Percentiles rank a stretch among this genome's conserved stretches.
These are phyloP conservation scores for Ajuga reptans DNA, from an alignment of 305 asterid genomes.

Conservation along the genomic window DNA sequence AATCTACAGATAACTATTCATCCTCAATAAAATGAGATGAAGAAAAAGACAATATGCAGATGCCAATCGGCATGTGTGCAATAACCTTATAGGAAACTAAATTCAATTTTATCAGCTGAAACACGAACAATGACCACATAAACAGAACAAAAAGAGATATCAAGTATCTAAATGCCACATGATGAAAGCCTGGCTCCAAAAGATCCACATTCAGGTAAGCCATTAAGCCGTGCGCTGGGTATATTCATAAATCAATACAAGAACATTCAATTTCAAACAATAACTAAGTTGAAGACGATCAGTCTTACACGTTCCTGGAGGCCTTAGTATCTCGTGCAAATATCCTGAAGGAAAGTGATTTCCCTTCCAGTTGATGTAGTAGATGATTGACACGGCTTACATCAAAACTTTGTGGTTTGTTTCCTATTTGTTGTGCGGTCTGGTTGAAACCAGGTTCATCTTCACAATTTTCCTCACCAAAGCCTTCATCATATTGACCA, in stretches of 20 bases:
- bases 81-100: neutral
- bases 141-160: neutral
- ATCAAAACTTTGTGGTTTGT: constrained; percentile 52
- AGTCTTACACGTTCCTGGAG: constrained; percentile 70
- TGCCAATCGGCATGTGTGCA: neutral
- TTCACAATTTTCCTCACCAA: constrained; percentile 26
- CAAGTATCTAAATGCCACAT: neutral
- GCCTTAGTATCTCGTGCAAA: constrained; percentile 96
- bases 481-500: constrained; percentile 22
- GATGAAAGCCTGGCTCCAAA: constrained; percentile 9
- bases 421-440: constrained; percentile 33
- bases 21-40: neutral
- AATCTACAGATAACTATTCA: neutral
- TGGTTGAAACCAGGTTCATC: constrained; percentile 24
- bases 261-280: neutral
- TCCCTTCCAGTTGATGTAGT: constrained; percentile 76
- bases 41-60: neutral
- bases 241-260: constrained; percentile 2
- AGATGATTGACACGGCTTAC: constrained; percentile 62
- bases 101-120: neutral
- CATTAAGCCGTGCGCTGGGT: neutral
- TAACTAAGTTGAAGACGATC: neutral
- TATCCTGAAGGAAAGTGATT: constrained; percentile 73
- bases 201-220: neutral
- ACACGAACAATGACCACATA: neutral